Base-by-base conservation (phyloP, 441 rosid species). In the Gossypium davidsonii region DNA sequence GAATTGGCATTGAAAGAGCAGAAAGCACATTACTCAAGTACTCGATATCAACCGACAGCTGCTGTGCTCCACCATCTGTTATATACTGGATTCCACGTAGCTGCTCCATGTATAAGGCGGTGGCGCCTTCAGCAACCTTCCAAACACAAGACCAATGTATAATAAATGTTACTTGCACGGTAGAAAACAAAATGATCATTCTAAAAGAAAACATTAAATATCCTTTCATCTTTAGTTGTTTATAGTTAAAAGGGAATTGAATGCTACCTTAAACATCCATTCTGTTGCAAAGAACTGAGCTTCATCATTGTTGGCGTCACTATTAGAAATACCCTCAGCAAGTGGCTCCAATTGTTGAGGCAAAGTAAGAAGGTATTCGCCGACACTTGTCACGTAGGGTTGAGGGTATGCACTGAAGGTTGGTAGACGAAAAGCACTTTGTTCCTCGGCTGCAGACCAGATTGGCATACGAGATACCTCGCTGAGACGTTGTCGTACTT, bases 341-440 rank as follows among this genome's bases (percentile, higher is more conserved):
- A 93, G 93, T 23, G 98, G 99, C 86, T 95, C 99, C 84, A 95
- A 86, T 73, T 95, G 99, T 73, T 95, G 99, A 53, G 98, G 99
- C 72, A 95, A 86, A 71, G 99, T 95, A 52, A 95, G 99, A 74
- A 95, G 97, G 85, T 95, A 95, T 77, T 95, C 99, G 3, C 98
- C 98, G 14, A 95, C 89, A 73, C 97, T 90, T 63, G 91, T 93
- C 66, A 91, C 91, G 25, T 95, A 95, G 49, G 94, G 77, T 80
- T 91, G 99, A 23, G 99, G 99, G 78, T 91, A 95, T 42, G 98
- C 90, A 78, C 99, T 93, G 80, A 95, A 95, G 49, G 92, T 91
- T 65, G 99, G 99, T 55, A 95, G 93, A 75, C 78, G 90, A 73
- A 86, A 88, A 26, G 92, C 90, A 71, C 90, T 86, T 65, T 86